Evolutionary conservation across 2,329 filamentous ascomycete genomes (phyloP).

Genomic region (Orbilia quercus): DNA sequence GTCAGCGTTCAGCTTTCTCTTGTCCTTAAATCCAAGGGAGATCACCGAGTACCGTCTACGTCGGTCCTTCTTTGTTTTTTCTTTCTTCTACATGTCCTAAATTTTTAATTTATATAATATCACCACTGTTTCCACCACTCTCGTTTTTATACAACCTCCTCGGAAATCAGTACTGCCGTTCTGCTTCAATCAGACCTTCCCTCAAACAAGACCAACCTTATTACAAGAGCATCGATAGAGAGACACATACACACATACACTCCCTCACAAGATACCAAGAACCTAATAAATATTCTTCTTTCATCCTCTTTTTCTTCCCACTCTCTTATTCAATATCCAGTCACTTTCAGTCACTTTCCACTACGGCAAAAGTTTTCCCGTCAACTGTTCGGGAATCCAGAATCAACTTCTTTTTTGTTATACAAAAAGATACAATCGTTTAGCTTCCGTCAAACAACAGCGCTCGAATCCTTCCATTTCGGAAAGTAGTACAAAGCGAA

Average conservation of each 20-base stretch:
- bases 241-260: slow-evolving; percentile 16
- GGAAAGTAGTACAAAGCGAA: slow-evolving; percentile 56
- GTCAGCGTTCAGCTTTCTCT: slow-evolving; percentile 46
- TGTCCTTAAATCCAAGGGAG: slow-evolving; percentile 54
- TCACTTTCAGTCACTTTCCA: no score
- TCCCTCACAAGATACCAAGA: slow-evolving; percentile 40
- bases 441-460: slow-evolving; percentile 50
- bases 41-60: slow-evolving; percentile 49
- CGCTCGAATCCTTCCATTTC: slow-evolving; percentile 36
- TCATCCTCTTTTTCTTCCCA: slow-evolving; percentile 35
- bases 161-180: slow-evolving; percentile 43
- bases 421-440: slow-evolving; percentile 53
- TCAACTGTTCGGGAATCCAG: slow-evolving; percentile 47
- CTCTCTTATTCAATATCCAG: no score
- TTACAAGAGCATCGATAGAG: slow-evolving; percentile 41
- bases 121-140: slow-evolving; percentile 56
- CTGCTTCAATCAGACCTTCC: slow-evolving; percentile 42
- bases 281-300: slow-evolving; percentile 37
- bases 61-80: slow-evolving; percentile 55
- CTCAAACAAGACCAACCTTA: slow-evolving; percentile 32
- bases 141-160: slow-evolving; percentile 51
- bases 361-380: no score
- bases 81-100: slow-evolving; percentile 56
- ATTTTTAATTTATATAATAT: slow-evolving; percentile 55
- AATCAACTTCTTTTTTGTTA: slow-evolving; percentile 55